These are phyloP conservation scores for Xylariaceae sp. DNA, from an alignment of 2,329 filamentous ascomycete species.

Conservation along the genomic window DNA sequence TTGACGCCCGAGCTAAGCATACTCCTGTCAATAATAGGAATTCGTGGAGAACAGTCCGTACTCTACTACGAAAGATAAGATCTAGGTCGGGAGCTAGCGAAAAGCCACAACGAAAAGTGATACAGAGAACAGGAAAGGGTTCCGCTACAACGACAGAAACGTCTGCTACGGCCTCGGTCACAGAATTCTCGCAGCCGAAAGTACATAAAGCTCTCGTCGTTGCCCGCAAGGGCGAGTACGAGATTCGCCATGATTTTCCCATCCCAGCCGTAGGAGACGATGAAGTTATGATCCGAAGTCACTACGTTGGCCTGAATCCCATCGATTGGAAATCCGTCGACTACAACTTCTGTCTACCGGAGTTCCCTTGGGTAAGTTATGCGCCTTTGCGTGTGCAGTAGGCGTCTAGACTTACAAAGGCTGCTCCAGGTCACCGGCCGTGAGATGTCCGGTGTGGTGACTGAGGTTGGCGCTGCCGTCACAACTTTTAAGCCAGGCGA, in stretches of 20 bases:
- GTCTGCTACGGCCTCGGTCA: slow-evolving; percentile 19
- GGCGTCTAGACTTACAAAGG: slow-evolving; percentile 5
- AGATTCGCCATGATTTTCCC: slow-evolving; percentile 31
- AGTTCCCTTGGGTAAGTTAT: slow-evolving; percentile 38
- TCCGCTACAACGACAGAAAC: slow-evolving; percentile 25
- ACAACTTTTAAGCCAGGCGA: slow-evolving; percentile 31
- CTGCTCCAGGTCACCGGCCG: slow-evolving; percentile 31
- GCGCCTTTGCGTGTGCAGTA: neutral
- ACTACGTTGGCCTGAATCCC: slow-evolving; percentile 43
- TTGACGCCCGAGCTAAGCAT: slow-evolving; percentile 17
- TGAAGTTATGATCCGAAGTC: slow-evolving; percentile 41
- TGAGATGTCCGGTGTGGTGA: slow-evolving; percentile 38
- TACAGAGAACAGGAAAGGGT: slow-evolving; percentile 16
- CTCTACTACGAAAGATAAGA: slow-evolving; percentile 24
- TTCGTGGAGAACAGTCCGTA: slow-evolving; percentile 30
- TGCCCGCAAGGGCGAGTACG: slow-evolving; percentile 33
- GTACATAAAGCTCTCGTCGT: slow-evolving; percentile 35
- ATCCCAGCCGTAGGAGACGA: slow-evolving; percentile 32
- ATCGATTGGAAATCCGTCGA: slow-evolving; percentile 47
- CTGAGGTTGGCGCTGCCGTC: slow-evolving; percentile 34
- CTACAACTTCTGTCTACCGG: slow-evolving; percentile 46
- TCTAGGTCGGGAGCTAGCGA: slow-evolving; percentile 15
- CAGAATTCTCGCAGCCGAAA: slow-evolving; percentile 16
- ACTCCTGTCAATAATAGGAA: slow-evolving; percentile 16
- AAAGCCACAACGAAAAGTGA: slow-evolving; percentile 10